Conservation (phyloP, 2,329 filamentous ascomycete genomes). For the Xylariaceae sp. region DNA sequence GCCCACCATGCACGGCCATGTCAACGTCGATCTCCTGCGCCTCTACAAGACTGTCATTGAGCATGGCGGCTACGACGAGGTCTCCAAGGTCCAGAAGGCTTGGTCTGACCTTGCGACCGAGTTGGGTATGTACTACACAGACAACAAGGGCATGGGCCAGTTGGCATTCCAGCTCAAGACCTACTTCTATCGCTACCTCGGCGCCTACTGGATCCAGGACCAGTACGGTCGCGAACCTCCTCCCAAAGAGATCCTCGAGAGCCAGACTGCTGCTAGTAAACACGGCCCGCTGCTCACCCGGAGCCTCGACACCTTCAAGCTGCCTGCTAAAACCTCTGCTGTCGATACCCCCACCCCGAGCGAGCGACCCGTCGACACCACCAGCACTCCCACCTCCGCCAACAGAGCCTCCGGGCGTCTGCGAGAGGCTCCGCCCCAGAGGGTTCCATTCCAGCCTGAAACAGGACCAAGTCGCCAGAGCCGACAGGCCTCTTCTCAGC, state of each 20-base stretch:
- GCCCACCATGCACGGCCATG: conserved; percentile 66
- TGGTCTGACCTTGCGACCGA: conserved; percentile 78
- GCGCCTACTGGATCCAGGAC: conserved; percentile 79
- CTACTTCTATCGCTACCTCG: conserved; percentile 84
- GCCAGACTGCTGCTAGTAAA: conserved; percentile 71
- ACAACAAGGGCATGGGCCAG: conserved; percentile 61
- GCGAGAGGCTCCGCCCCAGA: conserved; percentile 78
- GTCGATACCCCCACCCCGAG: conserved; percentile 59
- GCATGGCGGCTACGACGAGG: conserved; percentile 80
- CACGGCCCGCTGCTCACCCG: conserved; percentile 74
- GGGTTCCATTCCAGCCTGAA: conserved; percentile 82
- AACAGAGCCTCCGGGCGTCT: conserved; percentile 61
- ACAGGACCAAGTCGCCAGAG: conserved; percentile 61
- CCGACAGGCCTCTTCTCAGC: conserved; percentile 49
- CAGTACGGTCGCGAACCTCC: conserved; percentile 77
- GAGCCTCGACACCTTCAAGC: conserved; percentile 71
- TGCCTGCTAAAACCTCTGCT: conserved; percentile 52
- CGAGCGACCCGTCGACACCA: conserved; percentile 48
- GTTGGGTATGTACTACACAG: conserved; percentile 69
- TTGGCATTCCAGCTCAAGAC: conserved; percentile 83
- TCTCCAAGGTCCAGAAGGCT: conserved; percentile 77
- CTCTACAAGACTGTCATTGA: conserved; percentile 74
- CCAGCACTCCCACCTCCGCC: conserved; percentile 44
- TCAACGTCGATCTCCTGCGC: conserved; percentile 71
- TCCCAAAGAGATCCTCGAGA: conserved; percentile 82